These are phyloP conservation scores for Aspergillus tamarii DNA, from an alignment of 2,329 filamentous ascomycete genomes.

Conservation along the genomic window DNA sequence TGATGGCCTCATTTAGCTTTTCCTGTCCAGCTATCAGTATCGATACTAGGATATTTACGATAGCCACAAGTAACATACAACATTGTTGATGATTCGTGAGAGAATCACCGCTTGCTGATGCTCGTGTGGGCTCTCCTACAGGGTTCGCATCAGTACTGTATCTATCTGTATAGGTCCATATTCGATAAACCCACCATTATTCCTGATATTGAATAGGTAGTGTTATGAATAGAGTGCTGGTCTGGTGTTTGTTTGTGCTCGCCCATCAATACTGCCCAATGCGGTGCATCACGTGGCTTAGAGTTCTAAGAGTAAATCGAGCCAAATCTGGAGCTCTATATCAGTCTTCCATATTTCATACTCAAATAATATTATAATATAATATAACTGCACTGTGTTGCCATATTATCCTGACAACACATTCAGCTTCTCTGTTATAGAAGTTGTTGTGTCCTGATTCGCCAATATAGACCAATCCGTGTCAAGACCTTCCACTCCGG, in stretches of 20 bases:
- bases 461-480: neutral
- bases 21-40: constrained; percentile 61
- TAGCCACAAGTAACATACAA: constrained; percentile 63
- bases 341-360: neutral
- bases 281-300: constrained; percentile 16
- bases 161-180: neutral
- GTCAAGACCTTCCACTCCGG: neutral
- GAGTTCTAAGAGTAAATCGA: neutral
- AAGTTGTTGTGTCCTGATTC: neutral
- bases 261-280: constrained; percentile 4
- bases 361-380: neutral
- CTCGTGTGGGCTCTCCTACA: constrained; percentile 90
- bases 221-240: neutral
- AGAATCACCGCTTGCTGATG: constrained; percentile 94
- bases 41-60: neutral
- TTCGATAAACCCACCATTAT: constrained; percentile 21
- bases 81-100: constrained; percentile 94
- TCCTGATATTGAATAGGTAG: constrained; percentile 1
- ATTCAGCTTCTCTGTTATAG: neutral
- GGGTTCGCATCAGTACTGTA: neutral
- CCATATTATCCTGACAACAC: neutral
- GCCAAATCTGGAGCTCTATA: neutral
- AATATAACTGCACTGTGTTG: neutral
- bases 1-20: constrained; percentile 92
- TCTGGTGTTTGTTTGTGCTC: constrained; percentile 22